Evolutionary conservation across 495 filamentous ascomycete species (phyloP), one percentile per base, ranked within the genome.

Genomic region (Pseudotulostoma volvatum): DNA sequence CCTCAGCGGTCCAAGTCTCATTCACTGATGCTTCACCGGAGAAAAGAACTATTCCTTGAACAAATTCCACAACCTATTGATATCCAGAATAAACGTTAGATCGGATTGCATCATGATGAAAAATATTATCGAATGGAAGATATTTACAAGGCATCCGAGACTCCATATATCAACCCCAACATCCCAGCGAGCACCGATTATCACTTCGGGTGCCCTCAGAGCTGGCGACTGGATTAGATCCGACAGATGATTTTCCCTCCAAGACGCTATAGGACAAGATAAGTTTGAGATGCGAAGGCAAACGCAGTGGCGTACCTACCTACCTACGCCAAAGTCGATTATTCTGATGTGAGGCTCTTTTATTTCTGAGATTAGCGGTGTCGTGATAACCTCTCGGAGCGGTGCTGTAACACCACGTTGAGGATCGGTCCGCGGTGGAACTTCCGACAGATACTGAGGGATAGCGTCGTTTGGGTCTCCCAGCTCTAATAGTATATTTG

Each of bases 121-220:
- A 19, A 37, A 37, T 36, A 13, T 18, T 42, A 20, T 20, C 36
- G 17, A n/a, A 35, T 11, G 34, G 9, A 35, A 18, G 19, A 17
- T 31, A 53, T 48, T 51, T 41, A 64, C 59, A 34, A 66, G 49
- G 35, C 58, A 57, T 41, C 60, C 61, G n/a, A 59, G 49, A 45
- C 57, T 66, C 63, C 63, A 69, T 33, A 69, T 64, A 50, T 69
- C 59, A 5, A 63, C 56, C 15, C 38, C 48, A 17, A 40, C 36
- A 36, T 55, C 54, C 61, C 57, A 67, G 3, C 51, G 41, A 9
- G 54, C 57, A 20, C 59, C 59, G 18, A 66, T 59, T n/a, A 60
- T 54, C 19, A 67, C 61, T 45, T 67, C 65, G 3, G 63, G 63
- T 33, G 60, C 60, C 31, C 64, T 44, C 15, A 69, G 52, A 33